Evolutionary conservation across 345 rosid genomes (phyloP).

Genomic region (Eucalyptus guilfoylei): DNA sequence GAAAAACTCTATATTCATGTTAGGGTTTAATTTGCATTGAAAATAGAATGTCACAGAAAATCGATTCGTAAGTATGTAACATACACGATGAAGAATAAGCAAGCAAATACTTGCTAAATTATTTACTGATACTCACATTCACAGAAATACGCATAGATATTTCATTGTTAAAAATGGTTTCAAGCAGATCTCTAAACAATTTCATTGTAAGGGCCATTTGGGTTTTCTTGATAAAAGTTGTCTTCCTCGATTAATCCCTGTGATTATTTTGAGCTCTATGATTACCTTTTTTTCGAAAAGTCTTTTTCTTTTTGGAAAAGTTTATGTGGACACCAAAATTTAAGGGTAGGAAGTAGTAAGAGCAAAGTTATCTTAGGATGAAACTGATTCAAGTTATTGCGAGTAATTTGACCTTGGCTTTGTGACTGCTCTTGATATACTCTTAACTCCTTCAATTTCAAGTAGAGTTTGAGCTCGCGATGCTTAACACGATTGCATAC

Average conservation of each 20-base stretch:
- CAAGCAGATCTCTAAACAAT: neutral
- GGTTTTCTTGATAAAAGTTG: neutral
- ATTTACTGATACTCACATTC: neutral
- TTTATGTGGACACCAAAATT: neutral
- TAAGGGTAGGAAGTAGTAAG: neutral
- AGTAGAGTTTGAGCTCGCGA: neutral
- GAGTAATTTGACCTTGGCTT: neutral
- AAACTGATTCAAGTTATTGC: neutral
- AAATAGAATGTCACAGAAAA: neutral
- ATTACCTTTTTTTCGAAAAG: neutral
- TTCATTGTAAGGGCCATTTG: neutral
- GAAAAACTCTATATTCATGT: neutral
- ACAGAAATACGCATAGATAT: neutral
- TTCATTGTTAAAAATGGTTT: neutral
- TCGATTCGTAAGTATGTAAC: neutral
- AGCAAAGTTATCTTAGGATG: neutral
- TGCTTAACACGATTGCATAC: neutral
- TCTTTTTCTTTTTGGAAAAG: neutral
- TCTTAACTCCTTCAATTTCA: neutral
- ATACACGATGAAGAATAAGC: neutral
- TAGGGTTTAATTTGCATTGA: neutral
- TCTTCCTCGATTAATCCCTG: neutral
- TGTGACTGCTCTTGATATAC: neutral
- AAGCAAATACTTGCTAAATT: neutral
- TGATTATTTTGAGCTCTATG: neutral